phyloP scores from a whole-genome alignment of 2,329 filamentous ascomycete genomes.

The Xylariaceae sp. region DNA sequence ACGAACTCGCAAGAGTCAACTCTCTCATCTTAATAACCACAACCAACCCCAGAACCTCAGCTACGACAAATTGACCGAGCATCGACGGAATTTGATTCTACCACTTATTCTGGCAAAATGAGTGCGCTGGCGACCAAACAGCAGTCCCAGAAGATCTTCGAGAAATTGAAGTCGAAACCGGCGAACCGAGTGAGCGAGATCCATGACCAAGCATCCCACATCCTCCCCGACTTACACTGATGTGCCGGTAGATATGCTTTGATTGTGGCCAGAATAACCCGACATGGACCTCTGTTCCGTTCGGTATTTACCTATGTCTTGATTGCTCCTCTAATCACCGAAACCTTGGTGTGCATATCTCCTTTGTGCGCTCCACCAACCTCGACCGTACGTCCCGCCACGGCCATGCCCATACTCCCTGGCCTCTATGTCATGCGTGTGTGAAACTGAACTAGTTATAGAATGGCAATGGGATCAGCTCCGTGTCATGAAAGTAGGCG shows the following conservation, averaged over 20 bases:
- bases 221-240: neutral
- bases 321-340: constrained; percentile 97
- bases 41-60: neutral
- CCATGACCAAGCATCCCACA: neutral
- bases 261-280: constrained; percentile 98
- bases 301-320: constrained; percentile 96
- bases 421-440: neutral
- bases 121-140: constrained; percentile 81
- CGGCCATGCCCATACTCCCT: neutral
- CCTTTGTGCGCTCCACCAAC: constrained; percentile 97
- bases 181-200: constrained; percentile 81
- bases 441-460: constrained; percentile 45
- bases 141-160: constrained; percentile 96
- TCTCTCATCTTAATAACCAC: constrained; percentile 13
- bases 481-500: constrained; percentile 96
- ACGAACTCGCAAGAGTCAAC: too few relatives aligned
- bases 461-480: constrained; percentile 99
- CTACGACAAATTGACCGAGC: neutral
- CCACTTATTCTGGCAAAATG: constrained; percentile 54
- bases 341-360: constrained; percentile 98
- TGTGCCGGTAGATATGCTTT: constrained; percentile 75
- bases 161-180: constrained; percentile 92
- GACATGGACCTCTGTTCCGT: constrained; percentile 96
- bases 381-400: constrained; percentile 80
- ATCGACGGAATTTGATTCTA: neutral